phyloP scores from a whole-genome alignment of 2,329 filamentous ascomycete genomes.

The Falciphora oryzae region DNA sequence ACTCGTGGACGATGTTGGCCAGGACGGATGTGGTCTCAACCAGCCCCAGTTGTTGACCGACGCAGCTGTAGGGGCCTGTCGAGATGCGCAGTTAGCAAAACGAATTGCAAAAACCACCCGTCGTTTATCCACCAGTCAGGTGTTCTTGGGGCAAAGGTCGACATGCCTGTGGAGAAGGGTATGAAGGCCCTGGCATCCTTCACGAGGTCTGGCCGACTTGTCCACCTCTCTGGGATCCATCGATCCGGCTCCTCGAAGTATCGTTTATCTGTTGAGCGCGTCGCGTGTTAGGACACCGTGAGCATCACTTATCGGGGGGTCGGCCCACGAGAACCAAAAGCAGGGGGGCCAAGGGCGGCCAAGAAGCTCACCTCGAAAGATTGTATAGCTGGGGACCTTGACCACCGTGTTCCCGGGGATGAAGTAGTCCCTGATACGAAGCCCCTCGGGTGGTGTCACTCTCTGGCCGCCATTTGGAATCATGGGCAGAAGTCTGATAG shows the following conservation, averaged over 20 bases:
- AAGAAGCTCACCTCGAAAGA: neutral
- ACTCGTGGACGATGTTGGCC: neutral
- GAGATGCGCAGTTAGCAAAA: too few relatives aligned
- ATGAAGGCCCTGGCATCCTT: neutral
- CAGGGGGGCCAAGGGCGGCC: too few relatives aligned
- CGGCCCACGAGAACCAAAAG: too few relatives aligned
- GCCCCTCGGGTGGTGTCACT: neutral
- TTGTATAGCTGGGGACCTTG: neutral
- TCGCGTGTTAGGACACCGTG: too few relatives aligned
- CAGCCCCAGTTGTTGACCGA: neutral
- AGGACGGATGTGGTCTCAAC: neutral
- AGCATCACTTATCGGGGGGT: too few relatives aligned
- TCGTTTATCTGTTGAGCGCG: neutral
- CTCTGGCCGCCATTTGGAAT: neutral
- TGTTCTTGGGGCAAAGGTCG: too few relatives aligned
- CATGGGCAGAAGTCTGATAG: neutral
- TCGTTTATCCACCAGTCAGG: too few relatives aligned
- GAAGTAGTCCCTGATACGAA: neutral
- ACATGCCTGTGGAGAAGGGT: neutral
- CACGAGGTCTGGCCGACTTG: neutral
- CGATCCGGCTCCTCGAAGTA: neutral
- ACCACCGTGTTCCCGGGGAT: neutral
- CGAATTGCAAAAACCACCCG: too few relatives aligned
- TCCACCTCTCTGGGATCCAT: neutral
- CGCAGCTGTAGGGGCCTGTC: slow-evolving; percentile 1